Base-by-base conservation (phyloP, 225 moss, liverwort and hornwort species). In the Physcomitrellopsis africana region DNA sequence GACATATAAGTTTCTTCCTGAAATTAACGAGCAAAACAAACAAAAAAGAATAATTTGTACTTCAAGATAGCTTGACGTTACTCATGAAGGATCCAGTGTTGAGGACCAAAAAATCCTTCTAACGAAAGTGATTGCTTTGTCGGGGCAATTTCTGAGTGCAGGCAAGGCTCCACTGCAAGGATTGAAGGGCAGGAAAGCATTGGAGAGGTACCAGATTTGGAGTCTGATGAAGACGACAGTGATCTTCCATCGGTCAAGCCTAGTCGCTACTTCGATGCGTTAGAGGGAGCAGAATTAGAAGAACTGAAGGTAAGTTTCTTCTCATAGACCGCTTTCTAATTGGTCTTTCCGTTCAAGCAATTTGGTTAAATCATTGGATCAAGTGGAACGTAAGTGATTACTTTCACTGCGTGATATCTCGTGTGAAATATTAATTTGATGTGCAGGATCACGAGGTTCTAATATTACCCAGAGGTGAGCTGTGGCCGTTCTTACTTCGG, bases 401-500 rank as follows among this genome's bases (percentile, higher is more conserved):
- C 18, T 57, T 37, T 12, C 58, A 17, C 16, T 60, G 48, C 11
- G 15, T 19, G 62, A 67, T 29, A 22, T 22, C 16, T 49, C 43
- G 3, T 16, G 48, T 58, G 4, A 37, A 73, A 48, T 61, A 19
- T 53, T 74, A 26, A 26, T 37, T 51, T 43, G 54, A 26, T 61
- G 17, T 65, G 70, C 85, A 87, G 79, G 85, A 87, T 45, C 70
- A 76, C 20, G 85, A 87, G 68, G 76, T 80, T 20, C 4, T 85
- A 61, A 11, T 87, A 44, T 76, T 90, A 11, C 87, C 85, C 10
- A 81, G 29, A 58, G 79, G 83, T 79, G 82, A 87, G 79, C 74
- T 75, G 7, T 90, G 89, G 89, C 86, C 89, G 8, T 86, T 86
- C 69, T 80, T 87, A 18, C 81, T 87, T 9, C 83, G 87, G 13